Conservation (phyloP, 257 asterid genomes). For the Plectranthus barbatus region DNA sequence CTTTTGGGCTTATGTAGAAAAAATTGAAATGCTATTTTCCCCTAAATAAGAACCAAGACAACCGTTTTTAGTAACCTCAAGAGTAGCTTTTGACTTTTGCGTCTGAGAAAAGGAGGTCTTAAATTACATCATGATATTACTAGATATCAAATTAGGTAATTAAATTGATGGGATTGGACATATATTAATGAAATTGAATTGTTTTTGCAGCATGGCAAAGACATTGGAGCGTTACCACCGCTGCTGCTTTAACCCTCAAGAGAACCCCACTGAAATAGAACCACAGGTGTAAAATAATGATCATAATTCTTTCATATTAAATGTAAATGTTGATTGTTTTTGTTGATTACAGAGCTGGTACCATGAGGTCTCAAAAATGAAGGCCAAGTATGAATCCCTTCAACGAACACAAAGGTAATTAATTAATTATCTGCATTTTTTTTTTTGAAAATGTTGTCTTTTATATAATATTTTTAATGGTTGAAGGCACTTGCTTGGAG, state of each 20-base stretch:
- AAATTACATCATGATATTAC: too few relatives aligned
- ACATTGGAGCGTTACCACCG: slow-evolving; percentile 82
- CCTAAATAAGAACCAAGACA: not conserved
- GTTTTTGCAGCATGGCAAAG: slow-evolving; percentile 6
- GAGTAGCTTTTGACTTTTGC: not conserved
- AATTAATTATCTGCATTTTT: too few relatives aligned
- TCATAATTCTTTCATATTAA: not conserved
- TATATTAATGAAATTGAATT: not conserved
- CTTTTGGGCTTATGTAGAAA: not conserved
- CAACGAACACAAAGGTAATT: slow-evolving; percentile 78
- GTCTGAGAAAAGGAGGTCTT: too few relatives aligned
- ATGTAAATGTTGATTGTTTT: not conserved
- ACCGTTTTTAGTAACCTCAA: not conserved
- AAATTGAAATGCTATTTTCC: not conserved
- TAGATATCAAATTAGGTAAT: not conserved
- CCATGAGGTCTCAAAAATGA: slow-evolving; percentile 71
- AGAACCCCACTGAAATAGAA: slow-evolving; percentile 46
- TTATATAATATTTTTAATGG: too few relatives aligned
- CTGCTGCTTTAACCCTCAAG: slow-evolving; percentile 61
- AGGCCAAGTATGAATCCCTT: slow-evolving; percentile 81
- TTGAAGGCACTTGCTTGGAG: slow-evolving; percentile 83
- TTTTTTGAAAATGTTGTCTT: not conserved
- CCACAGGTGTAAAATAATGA: slow-evolving; percentile 45
- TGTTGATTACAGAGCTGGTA: slow-evolving; percentile 57
- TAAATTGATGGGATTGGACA: not conserved